phyloP scores from a whole-genome alignment of 257 asterid species.

The Solanum peruvianum region DNA sequence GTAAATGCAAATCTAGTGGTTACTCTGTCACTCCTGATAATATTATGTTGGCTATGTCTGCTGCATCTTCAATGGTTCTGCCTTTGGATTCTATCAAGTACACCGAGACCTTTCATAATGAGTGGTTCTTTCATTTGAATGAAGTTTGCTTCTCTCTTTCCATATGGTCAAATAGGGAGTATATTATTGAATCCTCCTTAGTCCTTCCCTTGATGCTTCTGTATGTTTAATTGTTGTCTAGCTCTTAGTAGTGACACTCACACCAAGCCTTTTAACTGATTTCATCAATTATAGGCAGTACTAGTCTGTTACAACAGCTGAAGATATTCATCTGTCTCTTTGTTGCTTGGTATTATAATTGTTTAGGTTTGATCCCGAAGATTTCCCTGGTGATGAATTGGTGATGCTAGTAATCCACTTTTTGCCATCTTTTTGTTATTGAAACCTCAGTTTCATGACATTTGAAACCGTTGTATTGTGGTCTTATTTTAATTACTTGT shows the following conservation, averaged over 20 bases:
- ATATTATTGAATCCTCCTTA: neutral
- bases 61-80: neutral
- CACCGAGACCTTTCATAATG: neutral
- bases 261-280: neutral
- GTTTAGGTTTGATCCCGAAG: neutral
- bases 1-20: neutral
- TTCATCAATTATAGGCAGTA: neutral
- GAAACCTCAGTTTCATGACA: neutral
- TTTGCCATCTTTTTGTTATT: neutral
- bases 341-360: neutral
- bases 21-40: neutral
- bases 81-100: neutral
- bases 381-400: neutral
- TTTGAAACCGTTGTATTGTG: neutral
- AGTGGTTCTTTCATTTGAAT: neutral
- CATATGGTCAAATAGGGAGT: neutral
- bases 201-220: neutral
- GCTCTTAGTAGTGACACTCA: neutral
- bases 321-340: neutral
- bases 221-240: neutral
- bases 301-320: neutral
- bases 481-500: neutral
- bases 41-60: neutral
- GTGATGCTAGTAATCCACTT: neutral
- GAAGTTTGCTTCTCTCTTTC: neutral